A percentile compares a stretch with the other conserved stretches of the same genome.
Evolutionary conservation across 306 rosid species (phyloP).

Genomic region (Corylus americana): DNA sequence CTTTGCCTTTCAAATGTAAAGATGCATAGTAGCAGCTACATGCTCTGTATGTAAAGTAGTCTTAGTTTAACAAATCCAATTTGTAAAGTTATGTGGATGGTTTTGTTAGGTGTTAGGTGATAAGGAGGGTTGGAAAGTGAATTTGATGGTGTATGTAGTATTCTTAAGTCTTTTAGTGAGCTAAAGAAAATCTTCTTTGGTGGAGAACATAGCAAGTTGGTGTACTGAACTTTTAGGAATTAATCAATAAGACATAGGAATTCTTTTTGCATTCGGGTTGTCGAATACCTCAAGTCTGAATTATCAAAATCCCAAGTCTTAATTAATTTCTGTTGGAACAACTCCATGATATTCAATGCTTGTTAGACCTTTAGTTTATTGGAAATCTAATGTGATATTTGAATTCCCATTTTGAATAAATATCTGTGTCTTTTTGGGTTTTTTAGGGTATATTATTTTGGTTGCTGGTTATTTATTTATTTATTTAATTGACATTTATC

Average conservation of each 20-base stretch:
- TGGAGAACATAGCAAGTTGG: slow-evolving; percentile 23
- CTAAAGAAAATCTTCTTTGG: not conserved
- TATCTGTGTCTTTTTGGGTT: not conserved
- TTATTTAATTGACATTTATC: too few species aligned
- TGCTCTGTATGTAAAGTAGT: slow-evolving; percentile 21
- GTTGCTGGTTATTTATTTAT: too few species aligned
- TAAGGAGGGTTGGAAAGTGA: slow-evolving; percentile 30
- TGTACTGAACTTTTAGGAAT: slow-evolving; percentile 28
- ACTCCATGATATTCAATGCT: not conserved
- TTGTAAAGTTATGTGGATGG: slow-evolving; percentile 18
- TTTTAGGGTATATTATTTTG: not conserved
- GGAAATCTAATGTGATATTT: not conserved
- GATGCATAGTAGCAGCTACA: not conserved
- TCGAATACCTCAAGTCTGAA: not conserved
- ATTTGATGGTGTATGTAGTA: slow-evolving; percentile 28
- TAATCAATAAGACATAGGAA: slow-evolving; percentile 31
- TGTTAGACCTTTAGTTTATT: not conserved
- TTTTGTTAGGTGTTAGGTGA: slow-evolving; percentile 5
- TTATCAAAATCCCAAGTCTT: not conserved
- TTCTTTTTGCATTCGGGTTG: slow-evolving; percentile 16
- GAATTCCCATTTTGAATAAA: not conserved
- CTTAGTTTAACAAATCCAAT: slow-evolving; percentile 1
- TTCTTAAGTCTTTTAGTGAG: slow-evolving; percentile 25
- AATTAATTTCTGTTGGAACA: not conserved
- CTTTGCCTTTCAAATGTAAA: slow-evolving; percentile 42